These are phyloP conservation scores for Tympanopsis confertula DNA, from an alignment of 2,329 filamentous ascomycete species.

Conservation along the genomic window DNA sequence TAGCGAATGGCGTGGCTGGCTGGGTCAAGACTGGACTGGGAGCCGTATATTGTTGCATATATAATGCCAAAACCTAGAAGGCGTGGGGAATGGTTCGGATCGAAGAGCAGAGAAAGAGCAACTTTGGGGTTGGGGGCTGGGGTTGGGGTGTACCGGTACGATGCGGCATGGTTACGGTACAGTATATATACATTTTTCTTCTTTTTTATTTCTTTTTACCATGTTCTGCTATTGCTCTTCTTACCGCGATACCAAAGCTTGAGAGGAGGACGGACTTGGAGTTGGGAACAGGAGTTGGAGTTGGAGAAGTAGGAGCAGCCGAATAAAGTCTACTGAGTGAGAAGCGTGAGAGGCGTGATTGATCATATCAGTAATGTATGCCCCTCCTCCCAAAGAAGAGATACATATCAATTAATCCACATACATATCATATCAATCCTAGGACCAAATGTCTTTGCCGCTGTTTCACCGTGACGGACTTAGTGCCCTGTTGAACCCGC, in stretches of 20 bases:
- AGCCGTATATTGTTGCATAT: too few relatives aligned
- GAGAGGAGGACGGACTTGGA: background rate
- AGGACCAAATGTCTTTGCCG: constrained; percentile 1
- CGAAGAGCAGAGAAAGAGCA: background rate
- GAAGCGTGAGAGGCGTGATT: background rate
- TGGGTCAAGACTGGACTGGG: too few relatives aligned
- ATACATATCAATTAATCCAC: background rate
- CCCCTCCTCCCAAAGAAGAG: background rate
- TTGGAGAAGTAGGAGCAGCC: background rate
- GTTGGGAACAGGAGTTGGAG: background rate
- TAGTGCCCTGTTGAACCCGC: constrained; percentile 71
- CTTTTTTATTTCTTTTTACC: too few relatives aligned
- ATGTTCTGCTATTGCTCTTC: too few relatives aligned
- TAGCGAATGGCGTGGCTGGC: too few relatives aligned
- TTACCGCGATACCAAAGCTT: too few relatives aligned
- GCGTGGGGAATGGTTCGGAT: too few relatives aligned
- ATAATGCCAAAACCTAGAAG: too few relatives aligned
- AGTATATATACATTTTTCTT: too few relatives aligned
- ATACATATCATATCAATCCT: constrained; percentile 1
- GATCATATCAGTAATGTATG: background rate
- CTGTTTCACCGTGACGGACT: constrained; percentile 36
- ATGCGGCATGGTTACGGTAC: background rate
- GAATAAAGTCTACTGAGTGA: background rate
- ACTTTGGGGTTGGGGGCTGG: background rate
- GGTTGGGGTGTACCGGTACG: background rate